These are phyloP conservation scores for Xerocomellus dryophilus DNA, from an alignment of 768 basidiomycete genomes.

Conservation along the genomic window DNA sequence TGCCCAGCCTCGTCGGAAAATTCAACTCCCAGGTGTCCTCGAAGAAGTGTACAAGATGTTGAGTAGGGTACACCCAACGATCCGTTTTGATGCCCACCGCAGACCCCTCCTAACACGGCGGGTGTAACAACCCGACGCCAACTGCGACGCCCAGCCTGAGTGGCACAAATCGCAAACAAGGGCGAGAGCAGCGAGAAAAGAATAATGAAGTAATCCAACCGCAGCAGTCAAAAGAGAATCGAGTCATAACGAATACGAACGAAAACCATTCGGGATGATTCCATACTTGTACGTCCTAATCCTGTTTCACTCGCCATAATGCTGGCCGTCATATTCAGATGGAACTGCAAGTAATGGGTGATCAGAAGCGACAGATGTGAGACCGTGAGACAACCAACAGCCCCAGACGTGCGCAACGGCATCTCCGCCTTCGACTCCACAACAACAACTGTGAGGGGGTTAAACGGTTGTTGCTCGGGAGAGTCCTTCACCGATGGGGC, in stretches of 20 bases:
- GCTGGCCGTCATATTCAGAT: slow-evolving; percentile 49
- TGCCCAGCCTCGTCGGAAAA: no score
- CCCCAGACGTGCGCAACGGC: slow-evolving; percentile 21
- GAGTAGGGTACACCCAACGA: no score
- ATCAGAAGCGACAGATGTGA: slow-evolving; percentile 15
- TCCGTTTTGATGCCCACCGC: no score
- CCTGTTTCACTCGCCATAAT: slow-evolving; percentile 63
- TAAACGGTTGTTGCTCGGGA: slow-evolving; percentile 21
- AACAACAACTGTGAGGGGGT: slow-evolving; percentile 1
- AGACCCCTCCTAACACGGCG: no score
- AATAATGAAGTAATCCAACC: slow-evolving; percentile 32
- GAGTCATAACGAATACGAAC: slow-evolving; percentile 16
- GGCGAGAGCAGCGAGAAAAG: slow-evolving; percentile 16
- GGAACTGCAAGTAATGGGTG: slow-evolving; percentile 26
- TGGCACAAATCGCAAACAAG: slow-evolving; percentile 24
- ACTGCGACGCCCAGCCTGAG: no score
- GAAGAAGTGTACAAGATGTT: no score
- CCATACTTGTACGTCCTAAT: slow-evolving; percentile 23
- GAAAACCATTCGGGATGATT: slow-evolving; percentile 15
- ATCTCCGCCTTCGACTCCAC: slow-evolving; percentile 18
- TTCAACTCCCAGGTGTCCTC: no score
- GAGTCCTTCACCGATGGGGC: slow-evolving; percentile 32
- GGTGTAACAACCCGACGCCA: no score
- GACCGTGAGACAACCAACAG: slow-evolving; percentile 29
- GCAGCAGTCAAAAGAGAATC: slow-evolving; percentile 1